Evolutionary conservation across 169 alveolate species (phyloP).

Genomic region (Amoebophrya sp.): DNA sequence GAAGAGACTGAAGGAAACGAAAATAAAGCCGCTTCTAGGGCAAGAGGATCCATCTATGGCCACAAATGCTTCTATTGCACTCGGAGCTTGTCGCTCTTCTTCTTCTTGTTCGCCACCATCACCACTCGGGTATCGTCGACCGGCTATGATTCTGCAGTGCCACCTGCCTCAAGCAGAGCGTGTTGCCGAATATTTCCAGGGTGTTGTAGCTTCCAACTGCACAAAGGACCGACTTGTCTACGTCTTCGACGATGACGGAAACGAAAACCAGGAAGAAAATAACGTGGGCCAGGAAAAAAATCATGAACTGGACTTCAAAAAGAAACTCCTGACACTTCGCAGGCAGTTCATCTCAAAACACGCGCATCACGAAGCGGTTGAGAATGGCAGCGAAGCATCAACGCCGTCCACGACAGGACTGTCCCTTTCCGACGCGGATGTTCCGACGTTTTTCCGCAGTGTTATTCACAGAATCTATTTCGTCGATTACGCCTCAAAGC

Average conservation of each 20-base stretch:
- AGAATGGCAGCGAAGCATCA: too few species aligned
- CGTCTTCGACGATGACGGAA: neutral
- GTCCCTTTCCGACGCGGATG: neutral
- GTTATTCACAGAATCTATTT: neutral
- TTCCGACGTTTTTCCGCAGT: neutral
- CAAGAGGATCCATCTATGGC: too few species aligned
- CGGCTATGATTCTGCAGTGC: neutral
- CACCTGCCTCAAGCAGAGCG: neutral
- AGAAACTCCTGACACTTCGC: too few species aligned
- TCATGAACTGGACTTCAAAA: too few species aligned
- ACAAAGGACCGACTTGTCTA: neutral
- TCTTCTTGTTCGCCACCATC: neutral
- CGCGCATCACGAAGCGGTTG: too few species aligned
- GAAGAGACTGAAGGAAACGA: neutral
- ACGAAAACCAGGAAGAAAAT: neutral
- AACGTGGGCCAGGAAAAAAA: neutral
- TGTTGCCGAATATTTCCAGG: neutral
- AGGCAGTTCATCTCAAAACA: too few species aligned
- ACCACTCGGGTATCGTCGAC: neutral
- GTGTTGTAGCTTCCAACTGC: neutral
- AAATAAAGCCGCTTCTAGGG: too few species aligned
- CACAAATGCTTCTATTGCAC: too few species aligned
- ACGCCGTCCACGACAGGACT: too few species aligned
- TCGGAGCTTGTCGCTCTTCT: too few species aligned
- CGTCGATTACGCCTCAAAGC: neutral